Evolutionary conservation across 1,284 basidiomycete species (phyloP), one percentile per base, ranked within the genome.

Genomic region (Malassezia japonica): DNA sequence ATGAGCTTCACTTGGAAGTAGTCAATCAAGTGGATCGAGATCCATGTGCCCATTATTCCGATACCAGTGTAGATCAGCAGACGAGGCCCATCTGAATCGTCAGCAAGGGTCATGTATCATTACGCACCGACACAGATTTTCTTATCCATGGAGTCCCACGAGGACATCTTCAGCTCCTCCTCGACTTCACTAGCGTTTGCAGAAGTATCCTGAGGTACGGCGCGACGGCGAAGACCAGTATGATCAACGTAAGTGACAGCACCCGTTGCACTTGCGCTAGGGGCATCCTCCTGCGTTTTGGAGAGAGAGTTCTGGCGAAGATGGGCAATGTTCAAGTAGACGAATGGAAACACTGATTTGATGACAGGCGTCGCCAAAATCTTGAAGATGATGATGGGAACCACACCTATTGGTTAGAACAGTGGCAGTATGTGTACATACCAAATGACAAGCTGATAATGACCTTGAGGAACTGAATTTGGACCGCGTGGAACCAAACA

Each of bases 11-110:
- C 39, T 6, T 25, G 20, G 32, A 48, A 48, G 28, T 48, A 53
- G 13, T n/a, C 20, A 16, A 53, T 31, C 23, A 53, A 23, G 15
- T 40, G 31, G 32, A 24, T 15, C 2, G 50, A 48, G 5, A 31
- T 12, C 12, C 34, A 28, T 6, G 51, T 29, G 6, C 46, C 51
- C 7, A 48, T 8, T 10, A 38, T 25, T 15, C 51, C 51, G 20
- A 54, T 40, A 12, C 46, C 47, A 6, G 27, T 45, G 28, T 54
- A 54, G 9, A 54, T 25, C 6, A 54, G 7, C 31, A 40, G 18
- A 13, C 38, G 23, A 6, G 38, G 38, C 4, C 23, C 38, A 20
- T 40, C 38, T 40, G 3, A 4, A n/a, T 29, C n/a, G n/a, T n/a
- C n/a, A n/a, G n/a, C n/a, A n/a, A n/a, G n/a, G n/a, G n/a, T n/a